Conservation (phyloP, 352 stramenopile species). For the Elongisporangium senticosum region DNA sequence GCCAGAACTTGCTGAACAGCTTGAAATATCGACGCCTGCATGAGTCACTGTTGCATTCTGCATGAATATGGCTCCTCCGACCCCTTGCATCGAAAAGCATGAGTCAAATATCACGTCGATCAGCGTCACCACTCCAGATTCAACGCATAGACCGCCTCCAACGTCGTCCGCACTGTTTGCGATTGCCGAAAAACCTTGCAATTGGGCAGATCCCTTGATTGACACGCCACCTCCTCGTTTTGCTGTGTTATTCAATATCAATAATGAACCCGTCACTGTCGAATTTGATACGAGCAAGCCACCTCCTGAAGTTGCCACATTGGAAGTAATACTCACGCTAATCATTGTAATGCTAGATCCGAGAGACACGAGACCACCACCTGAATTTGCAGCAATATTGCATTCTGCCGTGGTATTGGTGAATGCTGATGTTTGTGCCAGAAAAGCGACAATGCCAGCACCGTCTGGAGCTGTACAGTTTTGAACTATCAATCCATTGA, state of each 20-base stretch:
- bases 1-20: conserved; percentile 16
- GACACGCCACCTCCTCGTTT: conserved; percentile 19
- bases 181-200: conserved; percentile 13
- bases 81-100: conserved; percentile 12
- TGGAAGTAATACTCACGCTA: conserved; percentile 10
- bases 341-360: conserved; percentile 5
- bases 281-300: conserved; percentile 20
- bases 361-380: conserved; percentile 18
- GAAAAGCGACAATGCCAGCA: conserved; percentile 14
- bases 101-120: conserved; percentile 13
- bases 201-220: conserved; percentile 3
- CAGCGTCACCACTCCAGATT: conserved; percentile 17
- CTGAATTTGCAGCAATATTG: conserved; percentile 13
- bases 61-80: conserved; percentile 27
- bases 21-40: conserved; percentile 11
- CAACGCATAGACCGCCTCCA: conserved; percentile 24
- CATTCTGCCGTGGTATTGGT: conserved; percentile 8
- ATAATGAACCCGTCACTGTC: conserved; percentile 14
- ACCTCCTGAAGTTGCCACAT: conserved; percentile 18
- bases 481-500: conserved; percentile 17
- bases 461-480: conserved; percentile 19
- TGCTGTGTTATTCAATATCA: conserved; percentile 16
- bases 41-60: conserved; percentile 10
- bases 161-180: conserved; percentile 14
- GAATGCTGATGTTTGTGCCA: conserved; percentile 3